A percentile compares a stretch with the other conserved stretches of the same genome.
These are phyloP conservation scores for Claviceps sp. DNA, from an alignment of 2,329 filamentous ascomycete species.

Conservation along the genomic window DNA sequence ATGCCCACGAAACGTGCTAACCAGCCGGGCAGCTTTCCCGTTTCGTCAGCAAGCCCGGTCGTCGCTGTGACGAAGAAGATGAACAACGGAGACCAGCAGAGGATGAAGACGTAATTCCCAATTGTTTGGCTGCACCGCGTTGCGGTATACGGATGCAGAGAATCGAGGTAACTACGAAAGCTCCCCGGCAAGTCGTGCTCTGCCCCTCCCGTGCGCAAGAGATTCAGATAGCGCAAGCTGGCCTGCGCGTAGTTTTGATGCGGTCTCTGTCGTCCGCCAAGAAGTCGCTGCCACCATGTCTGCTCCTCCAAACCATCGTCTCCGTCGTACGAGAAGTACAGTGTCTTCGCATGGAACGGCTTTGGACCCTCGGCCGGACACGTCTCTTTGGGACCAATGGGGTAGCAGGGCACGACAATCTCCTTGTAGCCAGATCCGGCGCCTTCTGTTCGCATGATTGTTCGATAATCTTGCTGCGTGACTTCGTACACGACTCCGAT, in stretches of 20 bases:
- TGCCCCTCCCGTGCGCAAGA: slow-evolving; percentile 63
- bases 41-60: slow-evolving; percentile 45
- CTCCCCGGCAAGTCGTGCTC: slow-evolving; percentile 70
- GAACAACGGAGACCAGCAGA: slow-evolving; percentile 43
- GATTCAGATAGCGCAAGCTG: slow-evolving; percentile 67
- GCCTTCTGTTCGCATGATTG: slow-evolving; percentile 83
- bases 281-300: slow-evolving; percentile 34
- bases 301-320: slow-evolving; percentile 20
- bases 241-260: slow-evolving; percentile 66
- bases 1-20: slow-evolving; percentile 36
- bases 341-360: slow-evolving; percentile 72
- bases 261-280: slow-evolving; percentile 37
- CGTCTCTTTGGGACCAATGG: slow-evolving; percentile 44
- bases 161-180: slow-evolving; percentile 61
- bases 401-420: slow-evolving; percentile 64
- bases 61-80: slow-evolving; percentile 31
- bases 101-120: slow-evolving; percentile 50
- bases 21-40: slow-evolving; percentile 59
- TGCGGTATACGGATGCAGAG: slow-evolving; percentile 55
- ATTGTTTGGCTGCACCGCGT: slow-evolving; percentile 54
- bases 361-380: slow-evolving; percentile 46
- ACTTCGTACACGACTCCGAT: slow-evolving; percentile 95
- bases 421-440: slow-evolving; percentile 78
- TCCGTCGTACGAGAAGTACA: slow-evolving; percentile 40
- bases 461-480: slow-evolving; percentile 65